Evolutionary conservation across 2,329 filamentous ascomycete species (phyloP).

Genomic region (Xylariales sp.): DNA sequence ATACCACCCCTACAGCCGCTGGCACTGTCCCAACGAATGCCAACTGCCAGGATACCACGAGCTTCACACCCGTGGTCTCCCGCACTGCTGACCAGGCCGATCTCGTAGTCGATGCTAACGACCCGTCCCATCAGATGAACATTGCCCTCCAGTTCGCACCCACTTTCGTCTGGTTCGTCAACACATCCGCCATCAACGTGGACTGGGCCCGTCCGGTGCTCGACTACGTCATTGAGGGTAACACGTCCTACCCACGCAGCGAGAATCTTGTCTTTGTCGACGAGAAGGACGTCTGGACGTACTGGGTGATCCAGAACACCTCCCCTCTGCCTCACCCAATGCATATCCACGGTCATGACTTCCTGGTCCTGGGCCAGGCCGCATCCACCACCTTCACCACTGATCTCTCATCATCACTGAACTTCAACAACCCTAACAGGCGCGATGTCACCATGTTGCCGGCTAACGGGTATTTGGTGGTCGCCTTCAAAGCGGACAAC

Average conservation of each 20-base stretch:
- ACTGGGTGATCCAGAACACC: slow-evolving; percentile 19
- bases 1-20: slow-evolving; percentile 22
- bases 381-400: slow-evolving; percentile 1
- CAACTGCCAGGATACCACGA: slow-evolving; percentile 16
- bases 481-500: slow-evolving; percentile 45
- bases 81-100: slow-evolving; percentile 20
- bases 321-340: slow-evolving; percentile 19
- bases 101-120: slow-evolving; percentile 15
- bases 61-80: slow-evolving; percentile 19
- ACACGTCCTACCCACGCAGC: slow-evolving; percentile 13
- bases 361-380: slow-evolving; percentile 21
- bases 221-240: slow-evolving; percentile 18
- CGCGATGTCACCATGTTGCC: slow-evolving; percentile 41
- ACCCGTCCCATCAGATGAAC: slow-evolving; percentile 1
- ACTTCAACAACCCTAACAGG: slow-evolving; percentile 36
- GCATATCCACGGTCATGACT: slow-evolving; percentile 28
- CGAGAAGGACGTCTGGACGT: slow-evolving; percentile 16
- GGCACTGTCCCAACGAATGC: slow-evolving; percentile 19
- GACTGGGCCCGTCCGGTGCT: slow-evolving; percentile 27
- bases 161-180: slow-evolving; percentile 10
- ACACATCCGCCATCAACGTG: slow-evolving; percentile 16
- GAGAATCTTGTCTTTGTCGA: slow-evolving; percentile 15
- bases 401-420: slow-evolving; percentile 17
- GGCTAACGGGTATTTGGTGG: slow-evolving; percentile 36
- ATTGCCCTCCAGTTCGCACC: slow-evolving; percentile 1